Conservation (phyloP, 345 rosid genomes). For the Dovyalis caffra region DNA sequence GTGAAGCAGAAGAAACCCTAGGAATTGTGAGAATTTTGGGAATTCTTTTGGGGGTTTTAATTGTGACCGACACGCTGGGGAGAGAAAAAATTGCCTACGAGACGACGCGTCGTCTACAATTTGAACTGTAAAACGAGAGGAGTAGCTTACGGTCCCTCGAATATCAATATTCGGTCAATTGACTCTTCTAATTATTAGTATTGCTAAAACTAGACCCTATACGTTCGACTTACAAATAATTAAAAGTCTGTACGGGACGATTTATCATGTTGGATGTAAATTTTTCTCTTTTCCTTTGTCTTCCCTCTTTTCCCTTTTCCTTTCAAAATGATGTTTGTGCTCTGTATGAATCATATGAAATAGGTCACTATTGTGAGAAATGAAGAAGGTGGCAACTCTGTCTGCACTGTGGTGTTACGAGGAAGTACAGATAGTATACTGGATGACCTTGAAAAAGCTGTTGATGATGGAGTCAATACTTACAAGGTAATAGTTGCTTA, state of each 20-base stretch:
- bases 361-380: conserved; percentile 86
- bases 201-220: no score
- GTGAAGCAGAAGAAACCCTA: not conserved
- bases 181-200: no score
- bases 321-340: not conserved
- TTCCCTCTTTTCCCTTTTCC: not conserved
- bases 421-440: conserved; percentile 95
- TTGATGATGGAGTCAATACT: conserved; percentile 98
- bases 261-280: not conserved
- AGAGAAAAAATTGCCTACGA: no score
- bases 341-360: conserved; percentile 11
- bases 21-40: not conserved
- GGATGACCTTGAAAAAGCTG: conserved; percentile 99
- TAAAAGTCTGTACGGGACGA: no score
- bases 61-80: not conserved
- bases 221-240: no score
- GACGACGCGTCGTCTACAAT: no score
- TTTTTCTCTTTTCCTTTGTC: not conserved
- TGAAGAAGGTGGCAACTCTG: conserved; percentile 91
- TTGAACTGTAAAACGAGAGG: no score
- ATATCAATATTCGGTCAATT: no score
- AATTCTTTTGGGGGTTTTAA: not conserved
- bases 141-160: no score
- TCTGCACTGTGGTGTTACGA: conserved; percentile 82
- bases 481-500: conserved; percentile 64